These are phyloP conservation scores for Neofusicoccum kwambonambiense DNA, from an alignment of 2,329 filamentous ascomycete genomes.

Conservation along the genomic window DNA sequence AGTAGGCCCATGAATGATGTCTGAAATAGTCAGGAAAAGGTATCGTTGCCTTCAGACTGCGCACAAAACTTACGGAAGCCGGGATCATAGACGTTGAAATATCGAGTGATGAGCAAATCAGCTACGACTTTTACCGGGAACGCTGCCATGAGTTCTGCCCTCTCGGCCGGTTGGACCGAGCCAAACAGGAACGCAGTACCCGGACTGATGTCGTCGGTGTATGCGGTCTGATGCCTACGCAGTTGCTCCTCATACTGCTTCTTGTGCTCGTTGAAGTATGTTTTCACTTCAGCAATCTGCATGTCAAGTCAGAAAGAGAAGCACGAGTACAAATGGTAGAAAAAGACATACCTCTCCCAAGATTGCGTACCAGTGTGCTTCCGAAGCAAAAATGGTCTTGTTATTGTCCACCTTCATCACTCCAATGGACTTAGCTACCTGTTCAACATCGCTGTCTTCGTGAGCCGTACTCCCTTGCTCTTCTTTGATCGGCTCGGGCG, in stretches of 20 bases:
- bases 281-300: conserved; percentile 87
- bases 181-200: conserved; percentile 80
- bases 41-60: too few species aligned
- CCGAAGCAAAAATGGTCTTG: conserved; percentile 48
- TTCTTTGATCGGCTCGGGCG: conserved; percentile 56
- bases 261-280: conserved; percentile 81
- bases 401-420: conserved; percentile 55
- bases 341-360: conserved; percentile 46
- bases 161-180: conserved; percentile 65
- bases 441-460: conserved; percentile 63
- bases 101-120: conserved; percentile 81
- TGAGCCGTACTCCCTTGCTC: conserved; percentile 45
- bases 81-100: conserved; percentile 79
- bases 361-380: conserved; percentile 55
- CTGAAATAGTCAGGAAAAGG: background rate
- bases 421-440: conserved; percentile 50
- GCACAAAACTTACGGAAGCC: conserved; percentile 46
- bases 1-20: conserved; percentile 64
- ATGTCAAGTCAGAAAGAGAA: conserved; percentile 19
- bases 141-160: conserved; percentile 73
- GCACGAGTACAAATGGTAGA: background rate
- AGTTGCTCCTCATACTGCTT: conserved; percentile 84
- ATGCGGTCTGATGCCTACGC: conserved; percentile 70
- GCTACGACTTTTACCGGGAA: conserved; percentile 79
- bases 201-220: conserved; percentile 54